Base-by-base conservation (phyloP, 2,329 filamentous ascomycete species). In the Pyrenophora teres region DNA sequence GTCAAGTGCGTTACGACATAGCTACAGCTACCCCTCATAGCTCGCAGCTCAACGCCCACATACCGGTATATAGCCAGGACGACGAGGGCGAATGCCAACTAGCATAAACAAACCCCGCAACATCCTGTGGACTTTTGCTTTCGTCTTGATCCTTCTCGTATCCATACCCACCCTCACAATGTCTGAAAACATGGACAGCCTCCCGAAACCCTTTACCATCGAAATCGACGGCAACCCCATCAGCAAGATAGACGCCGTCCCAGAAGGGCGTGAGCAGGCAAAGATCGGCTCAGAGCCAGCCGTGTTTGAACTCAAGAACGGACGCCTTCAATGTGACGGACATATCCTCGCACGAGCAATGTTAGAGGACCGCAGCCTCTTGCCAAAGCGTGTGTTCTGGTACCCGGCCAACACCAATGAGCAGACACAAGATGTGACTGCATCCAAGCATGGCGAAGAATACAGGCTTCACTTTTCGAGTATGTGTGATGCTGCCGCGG, bases 331-430 rank as follows among this genome's bases (percentile, higher is more conserved):
- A 25, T 61, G 33, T 40, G 56, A 59, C 19, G 56, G 59, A 16
- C 60, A 55, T 51, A 45, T 61, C 31, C 56, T 64, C n/a, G 61
- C 50, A 35, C 59, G 63, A 37, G 25, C 41, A 39, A 18, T 40
- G 13, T 39, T 37, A 31, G 63, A 65, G 38, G 46, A 65, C 37
- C 57, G 63, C 15, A 63, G 59, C 50, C 49, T 60, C 23, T 25
- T 35, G 8, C 63, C 63, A n/a, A 65, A 65, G 50, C 43, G 43
- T 27, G 59, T 65, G 15, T 57, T 32, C 15, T 65, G 63, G 63
- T 65, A 59, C 59, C 64, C 63, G 44, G 47, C 42, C 3, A 59
- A 62, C 9, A 56, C 41, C 9, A 45, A 52, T 13, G 40, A 39
- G 13, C 48, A 33, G 6, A 49, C 60, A 4, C 46, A 56, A n/a